Conservation (phyloP, 768 basidiomycete species). For the Rhizopogon roseolus region DNA sequence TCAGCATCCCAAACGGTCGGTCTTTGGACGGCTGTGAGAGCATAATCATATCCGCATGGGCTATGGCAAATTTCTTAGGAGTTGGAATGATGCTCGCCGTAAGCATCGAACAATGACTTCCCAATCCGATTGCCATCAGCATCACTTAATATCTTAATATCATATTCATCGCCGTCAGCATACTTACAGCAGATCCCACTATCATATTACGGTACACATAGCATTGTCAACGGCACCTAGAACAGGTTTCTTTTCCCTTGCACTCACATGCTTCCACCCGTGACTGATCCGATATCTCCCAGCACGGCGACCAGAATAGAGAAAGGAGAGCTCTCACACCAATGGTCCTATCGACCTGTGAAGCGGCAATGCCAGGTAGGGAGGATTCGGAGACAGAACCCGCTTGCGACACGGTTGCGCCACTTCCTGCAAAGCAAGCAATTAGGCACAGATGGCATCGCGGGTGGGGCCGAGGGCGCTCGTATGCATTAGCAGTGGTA, state of each 20-base stretch:
- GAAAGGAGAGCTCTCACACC: not conserved
- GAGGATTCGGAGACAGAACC: constrained; percentile 1
- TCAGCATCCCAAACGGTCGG: not conserved
- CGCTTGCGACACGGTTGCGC: not conserved
- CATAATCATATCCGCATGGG: constrained; percentile 5
- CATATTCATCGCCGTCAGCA: constrained; percentile 8
- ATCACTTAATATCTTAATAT: constrained; percentile 5
- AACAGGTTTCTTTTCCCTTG: not conserved
- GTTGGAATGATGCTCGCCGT: constrained; percentile 8
- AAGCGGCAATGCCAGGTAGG: not conserved
- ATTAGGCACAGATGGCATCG: not conserved
- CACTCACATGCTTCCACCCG: constrained; percentile 1
- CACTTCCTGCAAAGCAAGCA: not conserved
- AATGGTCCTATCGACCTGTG: constrained; percentile 1
- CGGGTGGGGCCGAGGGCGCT: not conserved
- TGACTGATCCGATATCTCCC: constrained; percentile 1
- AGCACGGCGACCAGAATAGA: not conserved
- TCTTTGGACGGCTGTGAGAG: not conserved
- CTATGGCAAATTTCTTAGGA: not conserved
- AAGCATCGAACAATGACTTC: constrained; percentile 11
- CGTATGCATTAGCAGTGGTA: constrained; percentile 1
- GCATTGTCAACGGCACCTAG: not conserved
- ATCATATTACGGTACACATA: not conserved
- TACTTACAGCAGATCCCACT: not conserved
- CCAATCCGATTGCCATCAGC: constrained; percentile 2